These are phyloP conservation scores for Lodderomyces parapsilosis DNA, from an alignment of 1,139 yeast genomes.

Conservation along the genomic window DNA sequence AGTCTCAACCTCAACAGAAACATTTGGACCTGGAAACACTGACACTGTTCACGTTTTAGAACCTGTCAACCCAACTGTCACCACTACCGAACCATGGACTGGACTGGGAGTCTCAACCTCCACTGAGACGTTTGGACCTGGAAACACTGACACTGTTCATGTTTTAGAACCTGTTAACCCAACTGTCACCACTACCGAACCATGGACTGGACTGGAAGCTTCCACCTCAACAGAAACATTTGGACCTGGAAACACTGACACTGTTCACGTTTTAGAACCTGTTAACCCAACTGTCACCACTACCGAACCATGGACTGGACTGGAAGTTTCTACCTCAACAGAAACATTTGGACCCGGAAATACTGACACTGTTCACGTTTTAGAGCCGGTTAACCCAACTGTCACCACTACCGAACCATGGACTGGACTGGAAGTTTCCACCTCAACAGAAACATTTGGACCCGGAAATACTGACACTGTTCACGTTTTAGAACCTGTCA, in stretches of 20 bases:
- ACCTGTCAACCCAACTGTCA: constrained; percentile 15
- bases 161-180: constrained; percentile 18
- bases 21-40: constrained; percentile 10
- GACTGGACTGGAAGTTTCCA: constrained; percentile 13
- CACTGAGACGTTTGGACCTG: constrained; percentile 9
- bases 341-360: constrained; percentile 7
- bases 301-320: constrained; percentile 14
- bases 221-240: constrained; percentile 9
- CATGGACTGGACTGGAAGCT: background rate
- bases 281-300: constrained; percentile 10
- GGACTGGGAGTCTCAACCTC: constrained; percentile 12
- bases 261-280: constrained; percentile 17
- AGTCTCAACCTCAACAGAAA: constrained; percentile 14
- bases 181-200: constrained; percentile 9
- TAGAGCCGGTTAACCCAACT: constrained; percentile 8
- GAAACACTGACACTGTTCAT: constrained; percentile 18
- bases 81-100: constrained; percentile 11
- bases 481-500: constrained; percentile 18
- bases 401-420: constrained; percentile 7
- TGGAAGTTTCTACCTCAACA: constrained; percentile 10
- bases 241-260: constrained; percentile 14
- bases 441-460: constrained; percentile 7
- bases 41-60: constrained; percentile 15
- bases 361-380: background rate
- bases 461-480: constrained; percentile 18